Conservation (phyloP, 805 yeast species). For the Crinitomyces ghanaensis region DNA sequence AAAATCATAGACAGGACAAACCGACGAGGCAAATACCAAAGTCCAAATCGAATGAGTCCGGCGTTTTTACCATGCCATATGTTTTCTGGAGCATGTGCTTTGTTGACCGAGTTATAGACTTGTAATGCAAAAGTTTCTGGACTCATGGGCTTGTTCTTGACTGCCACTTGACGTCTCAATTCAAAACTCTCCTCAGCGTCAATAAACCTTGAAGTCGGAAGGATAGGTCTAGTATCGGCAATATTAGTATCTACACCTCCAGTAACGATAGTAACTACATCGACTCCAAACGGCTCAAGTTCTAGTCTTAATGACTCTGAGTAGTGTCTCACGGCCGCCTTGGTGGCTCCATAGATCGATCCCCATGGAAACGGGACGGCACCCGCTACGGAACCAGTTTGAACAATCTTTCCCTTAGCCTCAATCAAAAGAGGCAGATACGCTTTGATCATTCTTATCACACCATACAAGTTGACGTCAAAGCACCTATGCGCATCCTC, state of each 20-base stretch:
- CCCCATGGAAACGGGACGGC: constrained; percentile 59
- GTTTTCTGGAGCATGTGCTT: constrained; percentile 8
- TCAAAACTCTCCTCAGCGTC: constrained; percentile 38
- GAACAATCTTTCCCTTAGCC: constrained; percentile 57
- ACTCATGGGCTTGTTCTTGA: constrained; percentile 44
- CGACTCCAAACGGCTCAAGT: constrained; percentile 59
- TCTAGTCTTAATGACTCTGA: constrained; percentile 54
- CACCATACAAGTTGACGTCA: constrained; percentile 61
- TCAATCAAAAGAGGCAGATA: constrained; percentile 44
- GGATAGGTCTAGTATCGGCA: constrained; percentile 52
- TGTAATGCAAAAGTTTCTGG: constrained; percentile 46
- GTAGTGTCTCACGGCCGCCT: constrained; percentile 68
- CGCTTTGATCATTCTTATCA: constrained; percentile 51
- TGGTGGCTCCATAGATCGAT: constrained; percentile 51
- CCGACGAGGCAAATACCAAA: constrained; percentile 6
- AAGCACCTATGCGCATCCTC: constrained; percentile 40
- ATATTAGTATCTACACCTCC: constrained; percentile 69
- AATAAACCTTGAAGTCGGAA: constrained; percentile 39
- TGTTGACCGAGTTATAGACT: constrained; percentile 35
- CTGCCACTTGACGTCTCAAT: constrained; percentile 52
- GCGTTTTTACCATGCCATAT: constrained; percentile 10
- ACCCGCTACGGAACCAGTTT: constrained; percentile 67
- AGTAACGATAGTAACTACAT: constrained; percentile 57
- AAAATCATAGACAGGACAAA: not conserved
- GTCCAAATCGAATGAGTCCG: constrained; percentile 5